Base-by-base conservation (phyloP, 2,329 filamentous ascomycete species). In the Mariannaea sp. region DNA sequence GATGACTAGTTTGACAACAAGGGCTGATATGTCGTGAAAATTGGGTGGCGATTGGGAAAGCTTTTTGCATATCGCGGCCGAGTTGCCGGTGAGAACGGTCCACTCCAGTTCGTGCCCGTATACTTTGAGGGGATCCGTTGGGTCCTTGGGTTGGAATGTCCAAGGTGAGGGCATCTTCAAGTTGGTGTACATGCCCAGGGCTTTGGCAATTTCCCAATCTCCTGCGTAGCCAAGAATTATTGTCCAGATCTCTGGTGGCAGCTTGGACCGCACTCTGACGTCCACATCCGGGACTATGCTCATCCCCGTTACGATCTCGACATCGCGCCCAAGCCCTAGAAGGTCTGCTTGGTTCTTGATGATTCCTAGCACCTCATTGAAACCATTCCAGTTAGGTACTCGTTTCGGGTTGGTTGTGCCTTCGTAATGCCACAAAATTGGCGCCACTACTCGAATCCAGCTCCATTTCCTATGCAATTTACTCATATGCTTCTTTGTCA, bases 131-230 rank as follows among this genome's bases (percentile, higher is more conserved):
- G 87, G 84, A 62, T 90, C 84, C 39, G 80, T 77, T 9, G 82
- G 78, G 32, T 81, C 75, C 32, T 81, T 80, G 24, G 87, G 83
- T 58, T 82, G 80, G 20, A 73, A 68, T 9, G 71, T 71, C 91
- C 92, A 96, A 61, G 89, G 84, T 4, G 71, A 58, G 1, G 93
- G 92, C 56, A 87, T 83, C 1, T 84, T 81, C 5, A 96, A 76
- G 49, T 83, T 91, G 1, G 91, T 91, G 66, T 89, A 93, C 38
- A 97, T 83, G 51, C 89, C 86, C 5, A 97, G 77, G 1, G 89
- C 87, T 60, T 87, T 87, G 8, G 93, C 89, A 16, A 95, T 78
- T 72, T 97, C 93, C 93, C 93, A 97, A 70, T 97, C 93, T 36
- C 85, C 85, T 1, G 92, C 84, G 57, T 87, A 85, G 59, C 95